Conservation (phyloP, 768 basidiomycete species). For the Termitomyces sp. region DNA sequence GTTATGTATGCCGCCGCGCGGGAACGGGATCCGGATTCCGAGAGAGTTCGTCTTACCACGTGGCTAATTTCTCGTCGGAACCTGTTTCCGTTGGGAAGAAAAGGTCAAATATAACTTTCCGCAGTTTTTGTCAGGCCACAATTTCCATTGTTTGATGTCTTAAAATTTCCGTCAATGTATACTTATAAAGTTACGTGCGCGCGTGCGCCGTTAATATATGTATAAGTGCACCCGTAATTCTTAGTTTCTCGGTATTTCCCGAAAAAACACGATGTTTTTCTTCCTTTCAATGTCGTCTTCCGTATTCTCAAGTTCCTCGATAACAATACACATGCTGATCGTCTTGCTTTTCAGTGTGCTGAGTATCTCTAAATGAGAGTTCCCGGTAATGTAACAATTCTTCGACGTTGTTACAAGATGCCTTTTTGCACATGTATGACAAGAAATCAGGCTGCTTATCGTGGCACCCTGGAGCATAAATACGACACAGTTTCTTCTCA, state of each 20-base stretch:
- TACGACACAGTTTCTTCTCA: not conserved
- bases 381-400: not conserved
- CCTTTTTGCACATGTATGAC: not conserved
- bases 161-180: not conserved
- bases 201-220: not conserved
- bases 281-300: not conserved
- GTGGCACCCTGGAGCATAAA: not conserved
- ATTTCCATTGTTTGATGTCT: not conserved
- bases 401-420: not conserved
- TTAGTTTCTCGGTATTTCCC: not conserved
- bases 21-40: no score
- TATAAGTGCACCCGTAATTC: not conserved
- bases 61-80: not conserved
- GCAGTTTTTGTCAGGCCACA: no score
- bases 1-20: no score
- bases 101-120: not conserved
- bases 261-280: not conserved
- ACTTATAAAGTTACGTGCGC: no score
- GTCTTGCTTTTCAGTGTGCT: not conserved
- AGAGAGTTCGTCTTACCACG: not conserved
- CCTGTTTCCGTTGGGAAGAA: not conserved
- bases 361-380: not conserved
- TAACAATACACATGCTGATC: not conserved
- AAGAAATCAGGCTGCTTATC: not conserved
- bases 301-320: not conserved